Base-by-base conservation (phyloP, 257 asterid genomes). In the Plantago major region DNA sequence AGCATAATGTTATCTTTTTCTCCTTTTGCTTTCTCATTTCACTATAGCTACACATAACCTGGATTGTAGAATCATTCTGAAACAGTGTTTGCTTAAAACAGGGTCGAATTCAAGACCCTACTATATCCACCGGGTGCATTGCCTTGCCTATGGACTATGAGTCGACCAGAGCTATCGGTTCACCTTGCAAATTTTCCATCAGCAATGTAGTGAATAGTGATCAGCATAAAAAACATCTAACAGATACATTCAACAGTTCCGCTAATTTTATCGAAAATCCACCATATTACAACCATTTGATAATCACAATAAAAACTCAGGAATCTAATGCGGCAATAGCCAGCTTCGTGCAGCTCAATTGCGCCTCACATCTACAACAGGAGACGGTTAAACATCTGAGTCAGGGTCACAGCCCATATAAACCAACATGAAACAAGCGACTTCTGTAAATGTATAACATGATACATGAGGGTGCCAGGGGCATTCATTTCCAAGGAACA, bases 291-390 rank as follows among this genome's bases (percentile, higher is more conserved):
- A 46, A 59, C 65, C 38, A 67, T 37, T 51, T 3, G n/a, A 52
- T 51, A 11, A 38, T 47, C 64, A 65, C 68, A 58, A 44, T 56
- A 46, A 16, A 9, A 33, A 65, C 57, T 65, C 66, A 26, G 61
- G 51, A 12, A 7, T 64, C 40, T 62, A 64, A 53, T 47, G 52
- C 52, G 60, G 40, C 60, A 37, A 65, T 45, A 46, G 28, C 60
- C 63, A 19, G 40, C 30, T 61, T 48, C 18, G 30, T 30, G 52
- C 10, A 68, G 55, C 66, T 61, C 68, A 52, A 22, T 28, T 14
- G 54, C 7, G 52, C 11, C 45, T 4, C 69, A 64, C 68, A 64
- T 68, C 77, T 71, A 70, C 78, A 42, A 40, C 66, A 62, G 45
- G 33, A 46, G 55, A 67, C 61, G 60, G 52, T 67, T 53, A 55